phyloP scores from a whole-genome alignment of 257 asterid genomes.

The Capsicum pubescens region DNA sequence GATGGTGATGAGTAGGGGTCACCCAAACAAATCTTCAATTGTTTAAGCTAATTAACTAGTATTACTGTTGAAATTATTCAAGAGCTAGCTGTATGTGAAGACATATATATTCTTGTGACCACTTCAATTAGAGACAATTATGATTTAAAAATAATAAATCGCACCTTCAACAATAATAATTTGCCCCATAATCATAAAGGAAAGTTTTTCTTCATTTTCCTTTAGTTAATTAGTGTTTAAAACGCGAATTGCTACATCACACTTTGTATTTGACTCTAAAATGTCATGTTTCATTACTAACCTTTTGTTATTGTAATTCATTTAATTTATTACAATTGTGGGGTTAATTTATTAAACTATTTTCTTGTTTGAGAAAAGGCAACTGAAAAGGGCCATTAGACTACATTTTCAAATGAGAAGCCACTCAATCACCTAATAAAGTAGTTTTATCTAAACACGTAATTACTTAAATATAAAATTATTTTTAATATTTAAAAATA shows the following conservation, averaged over 20 bases:
- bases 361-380: constrained; percentile 18
- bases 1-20: constrained; percentile 12
- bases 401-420: neutral
- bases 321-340: neutral
- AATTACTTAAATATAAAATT: too few relatives aligned
- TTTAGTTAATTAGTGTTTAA: neutral
- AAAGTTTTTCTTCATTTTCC: neutral
- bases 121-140: neutral
- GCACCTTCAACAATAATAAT: neutral
- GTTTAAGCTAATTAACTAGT: neutral
- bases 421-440: too few relatives aligned
- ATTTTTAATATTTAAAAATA: too few relatives aligned
- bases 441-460: too few relatives aligned
- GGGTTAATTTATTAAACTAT: neutral
- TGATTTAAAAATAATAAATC: neutral
- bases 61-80: neutral
- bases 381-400: neutral
- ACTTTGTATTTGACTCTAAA: neutral
- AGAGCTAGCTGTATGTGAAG: neutral
- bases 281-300: neutral
- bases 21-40: neutral
- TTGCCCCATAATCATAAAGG: neutral
- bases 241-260: neutral
- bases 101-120: constrained; percentile 13
- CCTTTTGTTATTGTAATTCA: neutral